A percentile compares a stretch with the other conserved stretches of the same genome.
Evolutionary conservation across 352 stramenopile genomes (phyloP).

Genomic region (Phytopythium boreale): DNA sequence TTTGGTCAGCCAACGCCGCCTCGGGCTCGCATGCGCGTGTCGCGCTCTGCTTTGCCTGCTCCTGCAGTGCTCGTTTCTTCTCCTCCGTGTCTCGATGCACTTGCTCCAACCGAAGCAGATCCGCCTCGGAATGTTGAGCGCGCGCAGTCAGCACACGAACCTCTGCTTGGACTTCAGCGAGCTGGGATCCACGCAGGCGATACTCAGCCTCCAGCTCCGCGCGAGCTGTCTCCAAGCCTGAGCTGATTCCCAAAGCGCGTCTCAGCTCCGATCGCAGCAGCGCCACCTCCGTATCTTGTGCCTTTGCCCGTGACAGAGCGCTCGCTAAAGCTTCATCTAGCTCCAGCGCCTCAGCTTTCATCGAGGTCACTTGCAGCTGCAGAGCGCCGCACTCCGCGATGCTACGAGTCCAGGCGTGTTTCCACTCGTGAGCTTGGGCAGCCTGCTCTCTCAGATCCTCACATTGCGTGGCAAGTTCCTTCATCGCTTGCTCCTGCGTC

Average conservation of each 20-base stretch:
- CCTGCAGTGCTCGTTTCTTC: not conserved
- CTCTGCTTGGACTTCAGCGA: not conserved
- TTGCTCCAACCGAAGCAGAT: not conserved
- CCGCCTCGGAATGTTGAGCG: not conserved
- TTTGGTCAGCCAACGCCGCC: not conserved
- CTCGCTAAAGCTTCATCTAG: not conserved
- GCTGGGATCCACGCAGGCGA: not conserved
- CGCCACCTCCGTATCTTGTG: not conserved
- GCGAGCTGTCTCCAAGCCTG: not conserved
- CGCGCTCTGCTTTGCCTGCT: not conserved
- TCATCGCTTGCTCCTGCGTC: not conserved
- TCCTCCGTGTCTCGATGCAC: not conserved
- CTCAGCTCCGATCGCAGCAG: not conserved
- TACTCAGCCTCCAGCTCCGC: not conserved
- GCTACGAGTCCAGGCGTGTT: not conserved
- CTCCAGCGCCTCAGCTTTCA: not conserved
- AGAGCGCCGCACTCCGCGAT: not conserved
- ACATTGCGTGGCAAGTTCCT: not conserved
- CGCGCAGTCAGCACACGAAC: not conserved
- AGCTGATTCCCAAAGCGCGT: not conserved
- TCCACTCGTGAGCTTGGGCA: not conserved
- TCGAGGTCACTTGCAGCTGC: not conserved
- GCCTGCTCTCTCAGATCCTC: not conserved
- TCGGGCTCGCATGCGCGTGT: conserved; percentile 3
- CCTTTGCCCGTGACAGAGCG: not conserved